phyloP scores from a whole-genome alignment of 176 grass and related monocot species.

The Musa beccarii region DNA sequence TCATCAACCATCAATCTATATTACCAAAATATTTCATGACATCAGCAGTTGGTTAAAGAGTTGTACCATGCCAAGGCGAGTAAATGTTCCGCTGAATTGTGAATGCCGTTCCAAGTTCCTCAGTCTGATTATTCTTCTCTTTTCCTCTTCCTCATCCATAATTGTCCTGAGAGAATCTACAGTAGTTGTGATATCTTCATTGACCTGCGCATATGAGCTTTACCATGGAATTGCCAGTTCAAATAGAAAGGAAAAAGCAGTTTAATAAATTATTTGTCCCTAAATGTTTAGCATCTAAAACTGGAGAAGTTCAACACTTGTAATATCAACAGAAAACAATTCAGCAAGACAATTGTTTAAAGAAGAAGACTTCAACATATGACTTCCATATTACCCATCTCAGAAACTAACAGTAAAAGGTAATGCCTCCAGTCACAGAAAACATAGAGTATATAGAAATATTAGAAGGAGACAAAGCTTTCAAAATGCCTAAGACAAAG shows the following conservation, averaged over 20 bases:
- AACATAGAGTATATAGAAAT: neutral
- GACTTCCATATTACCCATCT: neutral
- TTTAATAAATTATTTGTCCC: neutral
- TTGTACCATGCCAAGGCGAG: slow-evolving; percentile 46
- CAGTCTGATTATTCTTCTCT: slow-evolving; percentile 37
- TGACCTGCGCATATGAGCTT: slow-evolving; percentile 11
- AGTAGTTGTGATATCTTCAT: slow-evolving; percentile 45
- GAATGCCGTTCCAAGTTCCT: slow-evolving; percentile 37
- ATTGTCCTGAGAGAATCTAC: slow-evolving; percentile 54
- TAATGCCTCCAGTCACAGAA: neutral
- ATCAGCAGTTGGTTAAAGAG: slow-evolving; percentile 11
- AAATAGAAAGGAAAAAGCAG: neutral
- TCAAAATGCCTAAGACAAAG: neutral
- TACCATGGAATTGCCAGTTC: neutral
- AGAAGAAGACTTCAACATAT: neutral
- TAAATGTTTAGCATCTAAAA: neutral
- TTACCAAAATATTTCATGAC: slow-evolving; percentile 8
- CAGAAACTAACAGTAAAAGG: neutral
- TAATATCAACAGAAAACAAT: neutral
- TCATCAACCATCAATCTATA: slow-evolving; percentile 11
- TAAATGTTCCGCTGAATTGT: slow-evolving; percentile 54
- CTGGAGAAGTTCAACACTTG: neutral
- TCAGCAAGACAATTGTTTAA: neutral
- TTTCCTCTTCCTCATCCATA: slow-evolving; percentile 53
- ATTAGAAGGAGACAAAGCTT: neutral